These are phyloP conservation scores for Garcia nutans DNA, from an alignment of 345 rosid genomes.

Conservation along the genomic window DNA sequence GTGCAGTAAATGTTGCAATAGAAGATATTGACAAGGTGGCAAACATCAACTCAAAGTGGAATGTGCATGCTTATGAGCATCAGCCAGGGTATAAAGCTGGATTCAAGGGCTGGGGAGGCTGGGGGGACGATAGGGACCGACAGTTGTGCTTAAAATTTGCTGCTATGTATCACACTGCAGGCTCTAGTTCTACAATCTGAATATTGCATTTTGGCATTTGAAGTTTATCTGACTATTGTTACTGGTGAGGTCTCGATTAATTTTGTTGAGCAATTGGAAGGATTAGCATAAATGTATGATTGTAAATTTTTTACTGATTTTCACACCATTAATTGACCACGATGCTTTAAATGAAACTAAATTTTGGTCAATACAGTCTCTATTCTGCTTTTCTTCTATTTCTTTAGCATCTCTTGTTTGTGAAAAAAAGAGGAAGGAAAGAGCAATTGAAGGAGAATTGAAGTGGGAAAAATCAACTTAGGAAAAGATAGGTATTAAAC, in stretches of 20 bases:
- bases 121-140: slow-evolving; percentile 93
- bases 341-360: background rate
- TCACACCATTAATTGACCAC: background rate
- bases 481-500: too few species aligned
- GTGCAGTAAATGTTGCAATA: slow-evolving; percentile 53
- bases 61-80: slow-evolving; percentile 47
- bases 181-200: slow-evolving; percentile 21
- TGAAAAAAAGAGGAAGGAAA: too few species aligned
- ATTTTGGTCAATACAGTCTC: background rate
- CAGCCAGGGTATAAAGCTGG: slow-evolving; percentile 96
- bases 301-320: slow-evolving; percentile 8
- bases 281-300: background rate
- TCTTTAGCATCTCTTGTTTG: background rate
- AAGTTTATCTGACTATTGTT: slow-evolving; percentile 21
- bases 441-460: too few species aligned
- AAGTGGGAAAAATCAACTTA: too few species aligned
- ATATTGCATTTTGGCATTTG: slow-evolving; percentile 19
- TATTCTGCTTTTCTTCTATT: background rate
- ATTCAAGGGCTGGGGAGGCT: slow-evolving; percentile 99
- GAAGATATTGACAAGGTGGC: slow-evolving; percentile 59
- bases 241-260: slow-evolving; percentile 21
- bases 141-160: slow-evolving; percentile 77
- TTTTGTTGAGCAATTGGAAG: slow-evolving; percentile 16
- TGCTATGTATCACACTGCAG: slow-evolving; percentile 39
- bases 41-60: slow-evolving; percentile 66